Evolutionary conservation across 2,329 filamentous ascomycete species (phyloP).

Genomic region (Dactylellina leptospora): DNA sequence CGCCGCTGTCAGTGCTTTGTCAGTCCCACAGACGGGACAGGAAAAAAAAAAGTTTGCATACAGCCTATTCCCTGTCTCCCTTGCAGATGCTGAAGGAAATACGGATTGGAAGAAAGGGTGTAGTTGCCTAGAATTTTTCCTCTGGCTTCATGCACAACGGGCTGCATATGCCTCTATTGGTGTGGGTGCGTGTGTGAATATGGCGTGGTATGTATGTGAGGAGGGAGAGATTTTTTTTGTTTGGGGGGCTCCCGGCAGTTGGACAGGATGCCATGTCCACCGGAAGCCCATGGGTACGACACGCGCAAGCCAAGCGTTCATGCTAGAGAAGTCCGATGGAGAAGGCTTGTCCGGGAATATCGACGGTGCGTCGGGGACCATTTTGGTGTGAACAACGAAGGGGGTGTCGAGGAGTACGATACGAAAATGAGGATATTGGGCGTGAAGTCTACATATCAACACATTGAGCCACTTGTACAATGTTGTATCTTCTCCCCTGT

Average conservation of each 20-base stretch:
- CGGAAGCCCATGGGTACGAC: constrained; percentile 18
- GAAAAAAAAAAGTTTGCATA: constrained; percentile 23
- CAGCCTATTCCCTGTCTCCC: constrained; percentile 33
- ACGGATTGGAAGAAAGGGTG: constrained; percentile 9
- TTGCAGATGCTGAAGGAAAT: constrained; percentile 13
- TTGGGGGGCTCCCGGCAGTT: constrained; percentile 21
- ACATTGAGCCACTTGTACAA: constrained; percentile 23
- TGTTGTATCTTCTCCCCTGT: constrained; percentile 19
- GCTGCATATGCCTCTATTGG: constrained; percentile 21
- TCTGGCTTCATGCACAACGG: constrained; percentile 25
- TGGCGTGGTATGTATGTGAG: constrained; percentile 10
- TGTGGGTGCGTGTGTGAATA: not conserved
- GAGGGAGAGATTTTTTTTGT: constrained; percentile 14
- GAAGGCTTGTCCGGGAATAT: constrained; percentile 6
- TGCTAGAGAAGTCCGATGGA: constrained; percentile 19
- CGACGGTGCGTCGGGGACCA: not conserved
- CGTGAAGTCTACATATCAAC: not conserved
- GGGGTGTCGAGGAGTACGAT: constrained; percentile 7
- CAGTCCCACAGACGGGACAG: constrained; percentile 27
- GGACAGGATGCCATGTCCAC: constrained; percentile 43
- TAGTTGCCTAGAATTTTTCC: constrained; percentile 44
- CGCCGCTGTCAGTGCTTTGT: constrained; percentile 6
- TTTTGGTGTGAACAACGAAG: not conserved
- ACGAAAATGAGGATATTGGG: not conserved
- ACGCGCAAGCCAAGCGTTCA: constrained; percentile 24